Evolutionary conservation across 257 asterid species (phyloP), one percentile per base, ranked within the genome.

Genomic region (Lavandula angustifolia): DNA sequence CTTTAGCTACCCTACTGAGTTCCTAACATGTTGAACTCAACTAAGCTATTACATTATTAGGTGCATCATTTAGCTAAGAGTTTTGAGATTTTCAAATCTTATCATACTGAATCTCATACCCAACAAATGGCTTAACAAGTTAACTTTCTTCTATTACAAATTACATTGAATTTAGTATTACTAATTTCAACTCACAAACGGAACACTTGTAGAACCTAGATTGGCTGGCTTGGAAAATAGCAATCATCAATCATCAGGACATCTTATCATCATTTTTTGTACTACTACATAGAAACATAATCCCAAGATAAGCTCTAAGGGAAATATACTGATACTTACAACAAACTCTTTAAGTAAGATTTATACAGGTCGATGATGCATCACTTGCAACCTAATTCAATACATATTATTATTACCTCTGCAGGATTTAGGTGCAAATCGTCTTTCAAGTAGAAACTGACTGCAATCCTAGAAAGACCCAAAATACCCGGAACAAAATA

Each of bases 401-500:
- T 35, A 48, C 34, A 67, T 61, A 58, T 69, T 58, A 68, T 69
- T 79, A 94, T n/a, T n/a, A n/a, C 99, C 99, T 94, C 98, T 4
- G 98, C 99, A 76, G 99, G 99, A 76, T 87, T 95, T 22, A 94
- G 82, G 76, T 86, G 96, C 60, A 94, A 85, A 75, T 90, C 99
- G 78, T 94, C 99, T 88, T 94, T 94, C 84, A 94, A 67, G 85
- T 90, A 94, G 78, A 94, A 94, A 79, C 74, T 94, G 70, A 90
- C 96, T 66, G 98, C 99, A 71, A 94, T 89, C 74, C 96, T 83
- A 22, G 99, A 69, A 46, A 94, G 95, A 71, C 95, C 95, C 76
- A 94, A 73, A 67, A 94, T 98, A 29, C 99, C 99, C 82, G 90
- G 99, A 56, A 94, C 99, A 64, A 94, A 94, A 78, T 94, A 94